Evolutionary conservation across 1,284 basidiomycete species (phyloP).

Genomic region (Ganoderma leucocontextum): DNA sequence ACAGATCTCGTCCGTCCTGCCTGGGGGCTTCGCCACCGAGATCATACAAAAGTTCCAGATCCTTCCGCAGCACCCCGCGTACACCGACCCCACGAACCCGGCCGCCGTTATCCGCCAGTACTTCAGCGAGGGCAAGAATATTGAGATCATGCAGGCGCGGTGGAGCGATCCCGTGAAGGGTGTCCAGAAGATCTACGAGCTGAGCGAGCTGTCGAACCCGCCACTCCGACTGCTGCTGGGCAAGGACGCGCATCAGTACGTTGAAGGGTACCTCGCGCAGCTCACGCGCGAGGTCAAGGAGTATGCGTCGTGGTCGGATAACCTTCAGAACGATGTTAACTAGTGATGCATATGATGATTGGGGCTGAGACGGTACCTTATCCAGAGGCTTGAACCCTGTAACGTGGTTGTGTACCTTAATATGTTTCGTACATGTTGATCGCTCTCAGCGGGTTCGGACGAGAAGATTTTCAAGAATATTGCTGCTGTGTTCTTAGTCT

Average conservation of each 20-base stretch:
- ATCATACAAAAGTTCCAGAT: constrained; percentile 2
- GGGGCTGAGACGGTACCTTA: too few species aligned
- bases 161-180: constrained; percentile 15
- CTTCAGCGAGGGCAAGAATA: background rate
- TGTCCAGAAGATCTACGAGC: constrained; percentile 12
- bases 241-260: constrained; percentile 17
- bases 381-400: too few species aligned
- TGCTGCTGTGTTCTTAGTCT: too few species aligned
- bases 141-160: background rate
- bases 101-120: constrained; percentile 13
- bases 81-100: constrained; percentile 11
- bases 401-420: too few species aligned
- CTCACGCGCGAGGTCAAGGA: constrained; percentile 32
- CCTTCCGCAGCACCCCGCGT: constrained; percentile 28
- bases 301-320: constrained; percentile 42
- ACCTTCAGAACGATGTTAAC: background rate
- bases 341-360: background rate
- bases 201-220: constrained; percentile 28
- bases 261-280: constrained; percentile 28
- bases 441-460: too few species aligned
- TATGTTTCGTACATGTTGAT: too few species aligned
- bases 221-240: constrained; percentile 41
- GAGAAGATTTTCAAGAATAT: too few species aligned
- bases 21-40: constrained; percentile 29
- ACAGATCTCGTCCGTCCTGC: constrained; percentile 28